Evolutionary conservation across 2,329 filamentous ascomycete genomes (phyloP), one percentile per base, ranked within the genome.

Genomic region (Phialocephala sp.): DNA sequence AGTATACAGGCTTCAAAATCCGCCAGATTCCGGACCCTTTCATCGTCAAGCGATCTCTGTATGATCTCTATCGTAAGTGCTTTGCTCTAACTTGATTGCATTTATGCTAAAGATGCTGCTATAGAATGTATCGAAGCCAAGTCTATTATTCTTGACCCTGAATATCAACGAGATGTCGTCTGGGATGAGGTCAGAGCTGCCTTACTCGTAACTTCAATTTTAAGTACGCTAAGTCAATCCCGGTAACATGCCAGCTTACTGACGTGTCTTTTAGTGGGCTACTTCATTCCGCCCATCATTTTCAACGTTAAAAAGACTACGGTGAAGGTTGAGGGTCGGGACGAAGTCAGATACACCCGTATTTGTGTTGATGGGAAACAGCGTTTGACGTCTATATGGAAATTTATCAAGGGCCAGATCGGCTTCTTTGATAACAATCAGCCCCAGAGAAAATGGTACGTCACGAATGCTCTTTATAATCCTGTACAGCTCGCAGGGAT

Each of bases 321-420:
- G 3, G 50, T 66, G 18, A 67, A 68, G n/a, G 55, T 59, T 11
- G 60, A 67, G 52, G 64, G 62, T 54, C 45, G 66, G 63, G 54
- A 67, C 50, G 62, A 66, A 35, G 55, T 68, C 20, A 69, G 66
- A 37, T 71, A 73, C 58, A 64, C 62, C 12, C 74, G 79, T 12
- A 75, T 80, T 20, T 82, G 80, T 65, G 77, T 83, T 9, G 80
- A 83, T 71, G 82, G 82, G 4, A 83, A 83, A 71, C 81, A 84
- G 68, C 78, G 82, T 15, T 71, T 84, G 4, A 79, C 80, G 1
- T 82, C 81, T 1, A 73, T 83, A 18, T 70, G 73, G 15, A 79
- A 78, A 20, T 84, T 83, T 59, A 76, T 82, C 66, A 76, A 75
- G 24, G 82, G 81, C 1, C 69, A 78, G 27, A 80, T 84, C 50